These are phyloP conservation scores for Coniochaeta pulveracea DNA, from an alignment of 2,329 filamentous ascomycete genomes.

Conservation along the genomic window DNA sequence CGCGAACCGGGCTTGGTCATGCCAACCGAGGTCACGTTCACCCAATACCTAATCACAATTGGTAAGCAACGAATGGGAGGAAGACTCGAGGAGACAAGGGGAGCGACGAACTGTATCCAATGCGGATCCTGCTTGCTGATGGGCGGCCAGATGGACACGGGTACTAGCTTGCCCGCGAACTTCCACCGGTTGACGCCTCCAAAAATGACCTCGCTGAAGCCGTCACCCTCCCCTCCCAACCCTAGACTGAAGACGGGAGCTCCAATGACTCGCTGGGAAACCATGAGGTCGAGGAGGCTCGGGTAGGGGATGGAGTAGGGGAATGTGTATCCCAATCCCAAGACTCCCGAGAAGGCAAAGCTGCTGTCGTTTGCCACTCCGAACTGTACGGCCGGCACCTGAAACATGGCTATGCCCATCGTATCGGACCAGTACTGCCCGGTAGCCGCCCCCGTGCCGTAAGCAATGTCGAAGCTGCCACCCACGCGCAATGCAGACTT, in stretches of 20 bases:
- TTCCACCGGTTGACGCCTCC: conserved; percentile 34
- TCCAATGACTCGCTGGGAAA: conserved; percentile 18
- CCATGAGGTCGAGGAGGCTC: conserved; percentile 21
- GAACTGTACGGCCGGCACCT: conserved; percentile 19
- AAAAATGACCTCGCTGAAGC: conserved; percentile 28
- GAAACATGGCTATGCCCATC: conserved; percentile 18
- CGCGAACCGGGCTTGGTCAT: conserved; percentile 16
- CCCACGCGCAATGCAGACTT: conserved; percentile 16
- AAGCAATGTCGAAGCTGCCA: conserved; percentile 16
- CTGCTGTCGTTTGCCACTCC: conserved; percentile 23
- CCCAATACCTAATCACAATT: conserved; percentile 18
- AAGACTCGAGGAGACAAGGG: not conserved
- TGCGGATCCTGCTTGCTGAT: conserved; percentile 19
- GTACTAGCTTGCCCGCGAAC: conserved; percentile 18
- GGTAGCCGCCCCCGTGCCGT: conserved; percentile 21
- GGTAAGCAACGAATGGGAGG: not conserved
- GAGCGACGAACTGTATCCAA: conserved; percentile 19
- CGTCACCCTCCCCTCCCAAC: conserved; percentile 20
- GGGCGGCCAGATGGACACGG: conserved; percentile 21
- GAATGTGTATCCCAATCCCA: conserved; percentile 23
- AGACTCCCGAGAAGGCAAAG: conserved; percentile 23
- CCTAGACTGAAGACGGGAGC: conserved; percentile 24
- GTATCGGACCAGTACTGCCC: conserved; percentile 21
- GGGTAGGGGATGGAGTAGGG: conserved; percentile 22
- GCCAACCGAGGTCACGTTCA: conserved; percentile 24